Percentiles rank a stretch among this genome's conserved stretches.
phyloP scores from a whole-genome alignment of 2,329 filamentous ascomycete genomes.

The Sporothrix schenckii region DNA sequence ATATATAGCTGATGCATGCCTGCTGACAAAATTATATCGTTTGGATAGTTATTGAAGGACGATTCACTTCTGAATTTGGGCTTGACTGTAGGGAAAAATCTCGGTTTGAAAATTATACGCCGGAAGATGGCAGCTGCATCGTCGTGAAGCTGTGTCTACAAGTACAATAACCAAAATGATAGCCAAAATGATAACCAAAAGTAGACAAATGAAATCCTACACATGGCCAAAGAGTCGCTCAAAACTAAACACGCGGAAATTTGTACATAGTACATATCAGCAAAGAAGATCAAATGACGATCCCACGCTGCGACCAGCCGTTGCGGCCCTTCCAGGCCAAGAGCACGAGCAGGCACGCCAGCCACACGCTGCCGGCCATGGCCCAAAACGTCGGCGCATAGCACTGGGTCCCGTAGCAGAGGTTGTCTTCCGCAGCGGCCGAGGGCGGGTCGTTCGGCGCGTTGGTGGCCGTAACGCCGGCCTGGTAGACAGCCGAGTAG shows the following conservation, averaged over 20 bases:
- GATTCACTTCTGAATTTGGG: no score
- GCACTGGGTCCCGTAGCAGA: slow-evolving; percentile 82
- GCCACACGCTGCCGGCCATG: slow-evolving; percentile 77
- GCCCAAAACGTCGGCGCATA: slow-evolving; percentile 85
- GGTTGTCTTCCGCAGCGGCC: slow-evolving; percentile 50
- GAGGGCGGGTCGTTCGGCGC: slow-evolving; percentile 43
- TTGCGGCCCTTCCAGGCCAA: slow-evolving; percentile 79
- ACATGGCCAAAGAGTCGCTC: not conserved
- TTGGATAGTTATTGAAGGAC: no score
- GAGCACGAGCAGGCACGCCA: slow-evolving; percentile 71
- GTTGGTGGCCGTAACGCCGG: slow-evolving; percentile 52
- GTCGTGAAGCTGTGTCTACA: not conserved
- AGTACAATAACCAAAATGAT: not conserved
- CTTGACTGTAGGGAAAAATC: no score
- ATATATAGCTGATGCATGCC: no score
- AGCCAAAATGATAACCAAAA: not conserved
- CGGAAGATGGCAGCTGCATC: not conserved
- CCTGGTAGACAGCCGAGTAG: slow-evolving; percentile 82
- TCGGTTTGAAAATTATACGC: not conserved
- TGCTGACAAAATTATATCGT: no score
- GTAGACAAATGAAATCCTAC: not conserved
- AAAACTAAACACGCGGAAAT: not conserved
- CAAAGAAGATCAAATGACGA: slow-evolving; percentile 58
- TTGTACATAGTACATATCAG: not conserved
- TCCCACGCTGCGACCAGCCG: slow-evolving; percentile 75